Conservation (phyloP, 1,284 basidiomycete species). For the Chiua sp. region DNA sequence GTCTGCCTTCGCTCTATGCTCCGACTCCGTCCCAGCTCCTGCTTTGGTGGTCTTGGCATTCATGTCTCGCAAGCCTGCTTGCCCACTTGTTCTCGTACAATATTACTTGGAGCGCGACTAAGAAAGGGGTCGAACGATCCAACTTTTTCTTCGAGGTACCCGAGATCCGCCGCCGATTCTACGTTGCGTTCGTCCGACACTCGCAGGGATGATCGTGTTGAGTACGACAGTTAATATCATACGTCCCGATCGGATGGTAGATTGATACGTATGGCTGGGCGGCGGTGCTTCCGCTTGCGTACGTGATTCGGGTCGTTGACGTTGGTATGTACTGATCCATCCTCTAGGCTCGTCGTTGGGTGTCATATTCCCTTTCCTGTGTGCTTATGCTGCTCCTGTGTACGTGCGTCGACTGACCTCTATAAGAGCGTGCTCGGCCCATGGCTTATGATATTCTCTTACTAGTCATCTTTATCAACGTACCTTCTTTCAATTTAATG, state of each 20-base stretch:
- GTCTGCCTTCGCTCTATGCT: too few relatives aligned
- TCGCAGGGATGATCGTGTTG: constrained; percentile 43
- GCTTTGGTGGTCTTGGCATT: constrained; percentile 81
- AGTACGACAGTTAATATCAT: too few relatives aligned
- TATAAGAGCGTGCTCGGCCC: constrained; percentile 82
- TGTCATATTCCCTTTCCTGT: constrained; percentile 73
- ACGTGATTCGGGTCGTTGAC: constrained; percentile 30
- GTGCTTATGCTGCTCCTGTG: constrained; percentile 22
- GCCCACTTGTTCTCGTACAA: constrained; percentile 85
- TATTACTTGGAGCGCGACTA: constrained; percentile 82
- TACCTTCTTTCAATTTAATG: neutral
- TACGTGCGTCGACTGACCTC: neutral
- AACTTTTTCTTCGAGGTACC: constrained; percentile 92
- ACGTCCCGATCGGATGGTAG: constrained; percentile 48
- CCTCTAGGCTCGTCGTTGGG: constrained; percentile 54
- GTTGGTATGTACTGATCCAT: neutral
- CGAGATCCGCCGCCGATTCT: constrained; percentile 71
- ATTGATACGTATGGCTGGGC: constrained; percentile 67
- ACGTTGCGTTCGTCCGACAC: constrained; percentile 36
- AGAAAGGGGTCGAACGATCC: constrained; percentile 79
- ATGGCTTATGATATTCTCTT: constrained; percentile 81
- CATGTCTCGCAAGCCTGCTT: constrained; percentile 76
- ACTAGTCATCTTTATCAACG: constrained; percentile 40
- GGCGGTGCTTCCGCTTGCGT: constrained; percentile 67
- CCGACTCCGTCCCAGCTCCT: too few relatives aligned